Conservation (phyloP, 2,329 filamentous ascomycete genomes). For the Pseudogymnoascus verrucosus region DNA sequence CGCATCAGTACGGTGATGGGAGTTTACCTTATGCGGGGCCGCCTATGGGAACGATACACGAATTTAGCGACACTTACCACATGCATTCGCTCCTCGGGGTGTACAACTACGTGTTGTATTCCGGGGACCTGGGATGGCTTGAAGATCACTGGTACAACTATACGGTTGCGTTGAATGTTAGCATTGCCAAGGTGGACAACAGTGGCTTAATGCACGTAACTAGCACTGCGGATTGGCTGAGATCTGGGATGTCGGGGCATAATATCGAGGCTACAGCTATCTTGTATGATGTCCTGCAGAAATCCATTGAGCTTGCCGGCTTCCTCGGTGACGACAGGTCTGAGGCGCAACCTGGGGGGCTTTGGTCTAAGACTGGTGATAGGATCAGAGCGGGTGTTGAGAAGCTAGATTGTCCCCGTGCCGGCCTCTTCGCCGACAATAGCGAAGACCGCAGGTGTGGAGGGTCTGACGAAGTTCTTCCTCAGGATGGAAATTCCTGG, state of each 20-base stretch:
- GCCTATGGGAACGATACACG: slow-evolving; percentile 31
- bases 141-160: slow-evolving; percentile 40
- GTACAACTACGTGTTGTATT: slow-evolving; percentile 50
- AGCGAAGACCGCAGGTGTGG: slow-evolving; percentile 10
- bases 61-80: slow-evolving; percentile 47
- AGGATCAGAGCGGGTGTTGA: slow-evolving; percentile 19
- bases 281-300: slow-evolving; percentile 42
- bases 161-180: slow-evolving; percentile 36
- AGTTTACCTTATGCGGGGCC: slow-evolving; percentile 42
- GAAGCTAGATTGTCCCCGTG: slow-evolving; percentile 19
- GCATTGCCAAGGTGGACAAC: slow-evolving; percentile 31
- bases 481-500: slow-evolving; percentile 33
- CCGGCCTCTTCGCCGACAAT: slow-evolving; percentile 14
- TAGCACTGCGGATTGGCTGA: slow-evolving; percentile 29
- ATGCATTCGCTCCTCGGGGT: slow-evolving; percentile 50
- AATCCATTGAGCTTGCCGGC: slow-evolving; percentile 38
- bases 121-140: slow-evolving; percentile 43
- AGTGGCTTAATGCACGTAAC: slow-evolving; percentile 41
- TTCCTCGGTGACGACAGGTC: slow-evolving; percentile 32
- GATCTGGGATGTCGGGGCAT: slow-evolving; percentile 22
- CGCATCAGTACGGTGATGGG: slow-evolving; percentile 28
- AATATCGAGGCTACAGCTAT: slow-evolving; percentile 39
- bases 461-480: slow-evolving; percentile 12
- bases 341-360: not conserved
- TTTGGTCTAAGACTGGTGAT: slow-evolving; percentile 16